Base-by-base conservation (phyloP, 306 rosid species). In the Oemleria cerasiformis region DNA sequence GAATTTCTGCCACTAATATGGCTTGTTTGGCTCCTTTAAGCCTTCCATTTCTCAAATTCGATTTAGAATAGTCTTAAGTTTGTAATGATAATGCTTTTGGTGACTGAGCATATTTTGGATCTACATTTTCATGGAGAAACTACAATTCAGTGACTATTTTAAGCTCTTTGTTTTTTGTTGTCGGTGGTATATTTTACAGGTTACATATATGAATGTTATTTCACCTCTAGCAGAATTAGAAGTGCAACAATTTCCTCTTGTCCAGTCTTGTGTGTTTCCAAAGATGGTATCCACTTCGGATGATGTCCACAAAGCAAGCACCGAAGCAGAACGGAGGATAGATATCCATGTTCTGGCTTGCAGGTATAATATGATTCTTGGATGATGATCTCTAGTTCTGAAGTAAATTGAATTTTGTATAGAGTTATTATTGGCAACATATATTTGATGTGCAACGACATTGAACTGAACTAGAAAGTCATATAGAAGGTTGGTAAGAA, bases 311-410 rank as follows among this genome's bases (percentile, higher is more conserved):
- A 89, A 87, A 82, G 97, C 97, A 45, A 94, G 97, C 83, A 87
- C 85, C 0, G 96, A 91, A 85, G 99, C 97, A 14, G 99, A 89
- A 80, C 85, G 85, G 80, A 91, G 85, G 83, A 84, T 94, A 65
- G 99, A 94, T 77, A 88, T 81, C 34, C 96, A 94, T 84, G 67
- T 79, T 68, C 86, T 82, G 69, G 15, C 41, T 23, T 91, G 96
- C 99, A 94, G 97, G 99, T 94, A 71, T 43, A 25, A 23, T 74
- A 30, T 64, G 55, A 9, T 72, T 62, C 17, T 20, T 61, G 34
- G 30, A 39, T 70, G 73, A 69, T 66, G 57, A 34, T 57, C 58
- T 23, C 64, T 69, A 6, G 42, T 20, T 45, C 21, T 21, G 51
- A 15, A 54, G 51, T 56, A 12, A 23, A 12, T 16, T 56, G 74